These are phyloP conservation scores for Citrus hindsii DNA, from an alignment of 345 rosid species.

Conservation along the genomic window DNA sequence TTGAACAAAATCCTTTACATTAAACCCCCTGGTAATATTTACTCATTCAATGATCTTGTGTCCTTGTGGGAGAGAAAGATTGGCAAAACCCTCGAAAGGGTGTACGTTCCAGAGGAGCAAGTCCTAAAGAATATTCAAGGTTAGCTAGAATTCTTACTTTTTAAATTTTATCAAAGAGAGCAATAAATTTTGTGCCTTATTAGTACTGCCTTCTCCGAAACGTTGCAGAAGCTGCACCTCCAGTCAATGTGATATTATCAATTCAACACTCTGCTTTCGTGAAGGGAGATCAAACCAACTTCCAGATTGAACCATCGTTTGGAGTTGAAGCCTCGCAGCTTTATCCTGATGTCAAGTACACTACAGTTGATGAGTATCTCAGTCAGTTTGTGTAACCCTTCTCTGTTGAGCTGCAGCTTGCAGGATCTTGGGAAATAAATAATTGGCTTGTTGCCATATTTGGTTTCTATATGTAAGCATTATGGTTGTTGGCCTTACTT, in stretches of 20 bases:
- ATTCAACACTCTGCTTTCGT: neutral
- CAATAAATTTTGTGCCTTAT: too few species aligned
- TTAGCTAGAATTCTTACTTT: neutral
- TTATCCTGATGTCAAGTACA: too few species aligned
- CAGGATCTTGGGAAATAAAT: neutral
- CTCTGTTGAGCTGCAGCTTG: neutral
- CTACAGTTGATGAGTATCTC: constrained; percentile 26
- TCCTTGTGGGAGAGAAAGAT: constrained; percentile 64
- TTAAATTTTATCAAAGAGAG: too few species aligned
- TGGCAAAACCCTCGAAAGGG: constrained; percentile 43
- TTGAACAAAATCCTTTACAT: constrained; percentile 53
- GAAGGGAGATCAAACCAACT: too few species aligned
- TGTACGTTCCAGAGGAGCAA: constrained; percentile 52
- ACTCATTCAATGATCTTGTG: constrained; percentile 53
- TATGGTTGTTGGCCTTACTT: too few species aligned
- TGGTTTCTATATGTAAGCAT: too few species aligned
- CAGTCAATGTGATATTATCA: neutral
- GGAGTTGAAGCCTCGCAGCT: too few species aligned
- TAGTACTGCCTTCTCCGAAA: too few species aligned
- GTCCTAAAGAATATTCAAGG: constrained; percentile 46
- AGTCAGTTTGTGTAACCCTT: constrained; percentile 14
- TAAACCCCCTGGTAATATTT: constrained; percentile 43
- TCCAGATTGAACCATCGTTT: too few species aligned
- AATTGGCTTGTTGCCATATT: too few species aligned
- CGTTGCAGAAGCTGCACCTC: constrained; percentile 1